phyloP scores from a whole-genome alignment of 139 green algal species.

The Coccomyxa sp. region DNA sequence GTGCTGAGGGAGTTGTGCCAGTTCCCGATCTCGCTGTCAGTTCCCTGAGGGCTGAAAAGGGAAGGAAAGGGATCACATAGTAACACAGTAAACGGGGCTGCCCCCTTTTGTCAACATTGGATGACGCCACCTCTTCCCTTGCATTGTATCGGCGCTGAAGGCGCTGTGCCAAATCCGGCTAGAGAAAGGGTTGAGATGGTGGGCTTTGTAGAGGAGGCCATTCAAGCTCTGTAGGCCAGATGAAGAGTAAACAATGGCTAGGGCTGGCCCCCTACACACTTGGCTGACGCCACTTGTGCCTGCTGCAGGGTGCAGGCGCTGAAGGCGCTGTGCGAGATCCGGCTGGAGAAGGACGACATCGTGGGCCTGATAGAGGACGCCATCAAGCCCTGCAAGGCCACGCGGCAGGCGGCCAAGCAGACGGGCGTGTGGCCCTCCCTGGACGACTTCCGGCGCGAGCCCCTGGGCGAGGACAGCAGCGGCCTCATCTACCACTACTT shows the following conservation, averaged over 20 bases:
- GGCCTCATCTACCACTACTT: conserved; percentile 5
- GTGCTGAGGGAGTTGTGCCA: too few species aligned
- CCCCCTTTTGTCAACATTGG: too few species aligned
- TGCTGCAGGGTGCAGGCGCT: conserved; percentile 18
- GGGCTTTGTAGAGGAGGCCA: background rate
- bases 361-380: conserved; percentile 2
- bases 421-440: background rate
- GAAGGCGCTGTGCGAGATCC: conserved; percentile 23
- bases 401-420: background rate
- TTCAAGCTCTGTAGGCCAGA: background rate
- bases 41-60: too few species aligned
- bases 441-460: background rate
- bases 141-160: conserved; percentile 18
- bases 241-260: too few species aligned
- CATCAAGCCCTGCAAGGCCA: background rate
- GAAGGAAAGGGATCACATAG: too few species aligned
- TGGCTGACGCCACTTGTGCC: too few species aligned
- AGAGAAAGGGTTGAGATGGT: conserved; percentile 15
- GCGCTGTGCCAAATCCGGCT: conserved; percentile 22
- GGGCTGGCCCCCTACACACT: too few species aligned
- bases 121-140: too few species aligned
- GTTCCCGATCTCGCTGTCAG: too few species aligned
- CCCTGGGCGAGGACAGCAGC: background rate
- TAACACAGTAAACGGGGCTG: too few species aligned
- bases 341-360: conserved; percentile 22